Base-by-base conservation (phyloP, 139 green algal species). In the Picochlorum sp. region DNA sequence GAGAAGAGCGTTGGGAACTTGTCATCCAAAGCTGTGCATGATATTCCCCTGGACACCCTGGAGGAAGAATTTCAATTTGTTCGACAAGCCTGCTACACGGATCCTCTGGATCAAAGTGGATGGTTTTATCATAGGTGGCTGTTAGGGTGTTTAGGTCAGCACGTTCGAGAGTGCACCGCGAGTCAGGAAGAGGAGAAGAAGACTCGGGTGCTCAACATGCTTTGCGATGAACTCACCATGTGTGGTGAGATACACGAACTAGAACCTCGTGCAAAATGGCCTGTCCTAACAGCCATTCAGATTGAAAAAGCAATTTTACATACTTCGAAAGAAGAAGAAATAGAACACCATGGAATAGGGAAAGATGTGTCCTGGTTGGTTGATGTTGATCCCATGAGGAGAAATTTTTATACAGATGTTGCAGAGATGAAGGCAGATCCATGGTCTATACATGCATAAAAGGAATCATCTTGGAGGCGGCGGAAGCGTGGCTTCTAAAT, bases 51-150 rank as follows among this genome's bases (percentile, higher is more conserved):
- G 1, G 62, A 80, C 20, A 78, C 79, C 8, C 71, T 97, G 26
- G 77, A 89, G 16, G 68, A 81, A 49, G 92, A 98, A 82, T 96
- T 89, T 60, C 90, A 95, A 58, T 80, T 98, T 71, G 88, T 97
- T 44, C 69, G 63, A 47, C 81, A 90, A 74, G 92, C 92, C 1
- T 93, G 96, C 66, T 96, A 84, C 50, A 98, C 92, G 0, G 92
- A 97, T 69, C 84, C 88, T 10, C 62, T 81, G 9, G 92, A 98
- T 79, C 87, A 97, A 78, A 94, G 84, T 57, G 85, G 77, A 58
- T 98, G 89, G 88, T 77, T 98, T 45, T 98, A 98, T 70, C 89
- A 96, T 65, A 72, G 81, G 45, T 98, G 92, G 92, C 77, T 95
- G 59, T 67, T 96, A 24, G 14, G 37, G 21, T 65, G 58, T 2